Base-by-base conservation (phyloP, 148 eudicot species). In the Fagopyrum homotropicum region DNA sequence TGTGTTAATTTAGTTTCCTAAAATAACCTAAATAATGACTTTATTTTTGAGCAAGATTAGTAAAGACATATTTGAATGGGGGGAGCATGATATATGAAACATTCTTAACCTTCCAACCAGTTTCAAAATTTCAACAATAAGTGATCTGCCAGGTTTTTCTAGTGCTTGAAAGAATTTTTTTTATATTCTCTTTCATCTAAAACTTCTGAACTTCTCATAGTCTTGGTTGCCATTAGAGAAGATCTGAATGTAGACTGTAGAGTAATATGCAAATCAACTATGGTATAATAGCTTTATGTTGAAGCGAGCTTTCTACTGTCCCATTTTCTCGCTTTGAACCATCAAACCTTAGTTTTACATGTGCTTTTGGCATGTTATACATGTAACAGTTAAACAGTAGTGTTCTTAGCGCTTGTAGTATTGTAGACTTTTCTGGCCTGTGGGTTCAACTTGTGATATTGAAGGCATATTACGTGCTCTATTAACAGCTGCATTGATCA, bases 121-220 rank as follows among this genome's bases (percentile, higher is more conserved):
- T 10, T 29, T 63, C 7, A 35, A 63, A 35, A n/a, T 63, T 63
- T 9, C 15, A 35, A 29, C 44, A 9, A 35, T 29, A 63, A 35
- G 69, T 63, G 69, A 63, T 63, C 69, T 63, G 69, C 69, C 69
- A 63, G 12, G 69, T 29, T 5, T 63, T 30, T 35, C 69, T 63
- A 63, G 69, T 63, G 69, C 66, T 9, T 60, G 66, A 60, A 26
- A 26, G 5, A 60, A 7, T 10, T n/a, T 60, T 10, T n/a, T 60
- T 60, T n/a, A 9, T 17, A 55, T 55, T 19, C 59, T 55, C 59
- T 17, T 56, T 22, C 8, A 26, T 60, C 66, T 60, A 12, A 60
- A 60, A 22, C 43, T 60, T 60, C 66, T 60, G 8, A 9, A 60
- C 40, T 29, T 12, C 43, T 6, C n/a, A 6, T 35, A 4, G 30